Percentiles rank a stretch among this genome's conserved stretches.
Conservation (phyloP, 1,139 yeast species). For the Candida sp. region DNA sequence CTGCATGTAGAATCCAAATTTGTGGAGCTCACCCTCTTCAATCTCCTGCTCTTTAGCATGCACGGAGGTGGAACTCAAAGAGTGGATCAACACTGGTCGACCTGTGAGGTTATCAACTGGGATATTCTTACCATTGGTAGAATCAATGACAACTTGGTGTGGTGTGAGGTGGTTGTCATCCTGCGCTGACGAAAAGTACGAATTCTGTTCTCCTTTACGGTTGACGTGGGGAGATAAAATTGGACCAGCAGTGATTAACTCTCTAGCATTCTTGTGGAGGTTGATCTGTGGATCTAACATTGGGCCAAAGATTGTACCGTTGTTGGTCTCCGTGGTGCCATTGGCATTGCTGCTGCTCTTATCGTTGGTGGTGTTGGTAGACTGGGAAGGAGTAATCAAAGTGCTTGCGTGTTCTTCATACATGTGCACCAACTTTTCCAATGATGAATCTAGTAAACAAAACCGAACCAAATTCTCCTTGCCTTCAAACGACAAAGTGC, state of each 20-base stretch:
- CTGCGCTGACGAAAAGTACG: slow-evolving; percentile 12
- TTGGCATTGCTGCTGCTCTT: too few species aligned
- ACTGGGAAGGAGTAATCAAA: slow-evolving; percentile 28
- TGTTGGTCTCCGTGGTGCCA: background rate
- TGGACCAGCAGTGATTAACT: slow-evolving; percentile 57
- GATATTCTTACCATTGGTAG: slow-evolving; percentile 54
- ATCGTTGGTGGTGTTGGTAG: slow-evolving; percentile 14
- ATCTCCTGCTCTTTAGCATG: slow-evolving; percentile 80
- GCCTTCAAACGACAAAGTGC: slow-evolving; percentile 45
- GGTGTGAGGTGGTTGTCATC: slow-evolving; percentile 49
- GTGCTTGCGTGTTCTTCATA: slow-evolving; percentile 40
- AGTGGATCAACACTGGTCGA: slow-evolving; percentile 66
- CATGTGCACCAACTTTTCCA: slow-evolving; percentile 46
- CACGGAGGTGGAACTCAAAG: slow-evolving; percentile 66
- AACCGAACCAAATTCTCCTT: slow-evolving; percentile 48
- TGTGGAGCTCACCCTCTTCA: slow-evolving; percentile 92
- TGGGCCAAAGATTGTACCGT: background rate
- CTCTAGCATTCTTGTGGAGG: slow-evolving; percentile 54
- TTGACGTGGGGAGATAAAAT: slow-evolving; percentile 48
- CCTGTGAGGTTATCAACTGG: slow-evolving; percentile 76
- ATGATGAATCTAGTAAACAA: slow-evolving; percentile 47
- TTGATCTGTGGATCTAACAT: slow-evolving; percentile 2
- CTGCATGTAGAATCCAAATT: slow-evolving; percentile 78
- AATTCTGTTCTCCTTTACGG: slow-evolving; percentile 15
- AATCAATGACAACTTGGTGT: slow-evolving; percentile 70